Conservation (phyloP, 2,329 filamentous ascomycete genomes). For the Neonectria faginata region DNA sequence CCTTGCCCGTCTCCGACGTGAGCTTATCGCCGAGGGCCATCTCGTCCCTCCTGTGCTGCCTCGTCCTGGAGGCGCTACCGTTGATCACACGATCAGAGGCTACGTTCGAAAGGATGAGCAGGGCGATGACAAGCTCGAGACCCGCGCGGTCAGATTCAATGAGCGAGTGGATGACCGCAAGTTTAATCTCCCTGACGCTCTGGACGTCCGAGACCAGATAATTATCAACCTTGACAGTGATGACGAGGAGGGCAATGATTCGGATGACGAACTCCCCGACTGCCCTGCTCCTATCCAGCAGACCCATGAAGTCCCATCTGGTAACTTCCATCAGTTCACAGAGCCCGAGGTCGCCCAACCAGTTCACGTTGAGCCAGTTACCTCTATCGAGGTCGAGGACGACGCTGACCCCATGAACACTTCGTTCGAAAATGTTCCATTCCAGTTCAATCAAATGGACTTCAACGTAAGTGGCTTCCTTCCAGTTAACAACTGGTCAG, state of each 20-base stretch:
- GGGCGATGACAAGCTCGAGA: conserved; percentile 41
- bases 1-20: conserved; percentile 50
- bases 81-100: conserved; percentile 49
- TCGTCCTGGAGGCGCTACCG: conserved; percentile 38
- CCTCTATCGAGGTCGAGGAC: neutral
- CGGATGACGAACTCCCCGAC: neutral
- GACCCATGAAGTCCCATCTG: neutral
- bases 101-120: conserved; percentile 46
- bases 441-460: neutral
- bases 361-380: neutral
- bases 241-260: neutral
- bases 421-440: neutral
- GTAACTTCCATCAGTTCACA: neutral
- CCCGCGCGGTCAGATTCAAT: conserved; percentile 48
- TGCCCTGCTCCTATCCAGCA: neutral
- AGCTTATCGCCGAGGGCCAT: conserved; percentile 55
- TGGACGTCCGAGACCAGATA: neutral
- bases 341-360: neutral
- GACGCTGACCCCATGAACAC: neutral
- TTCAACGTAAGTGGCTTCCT: neutral
- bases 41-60: conserved; percentile 53
- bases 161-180: conserved; percentile 50
- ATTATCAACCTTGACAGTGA: neutral
- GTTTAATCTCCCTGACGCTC: conserved; percentile 47
- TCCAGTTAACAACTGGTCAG: neutral